Conservation (phyloP, 495 filamentous ascomycete species). For the Talaromyces ruber region DNA sequence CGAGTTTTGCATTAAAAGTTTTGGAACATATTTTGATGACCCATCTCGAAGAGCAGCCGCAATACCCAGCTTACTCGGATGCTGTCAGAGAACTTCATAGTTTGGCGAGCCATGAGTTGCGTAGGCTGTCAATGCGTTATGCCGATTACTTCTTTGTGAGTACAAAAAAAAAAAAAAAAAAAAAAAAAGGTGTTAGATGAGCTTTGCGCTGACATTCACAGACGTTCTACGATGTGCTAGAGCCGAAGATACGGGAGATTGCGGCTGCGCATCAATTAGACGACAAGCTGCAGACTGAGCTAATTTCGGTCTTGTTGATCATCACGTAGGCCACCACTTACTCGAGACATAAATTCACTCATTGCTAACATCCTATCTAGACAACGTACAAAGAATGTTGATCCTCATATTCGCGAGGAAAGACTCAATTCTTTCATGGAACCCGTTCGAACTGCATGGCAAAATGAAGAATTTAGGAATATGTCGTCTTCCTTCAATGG, state of each 20-base stretch:
- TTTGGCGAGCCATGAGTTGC: constrained; percentile 75
- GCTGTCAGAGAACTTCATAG: constrained; percentile 84
- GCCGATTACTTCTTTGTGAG: constrained; percentile 73
- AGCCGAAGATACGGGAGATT: constrained; percentile 75
- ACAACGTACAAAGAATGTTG: constrained; percentile 73
- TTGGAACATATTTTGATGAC: constrained; percentile 85
- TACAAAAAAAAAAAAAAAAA: background rate
- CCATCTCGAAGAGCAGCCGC: constrained; percentile 57
- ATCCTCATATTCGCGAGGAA: constrained; percentile 50
- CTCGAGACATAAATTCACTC: background rate
- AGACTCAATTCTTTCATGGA: constrained; percentile 66
- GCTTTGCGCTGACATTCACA: constrained; percentile 10
- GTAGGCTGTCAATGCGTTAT: constrained; percentile 82
- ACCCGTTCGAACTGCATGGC: constrained; percentile 75
- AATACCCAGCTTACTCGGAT: constrained; percentile 68
- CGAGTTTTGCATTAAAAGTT: constrained; percentile 74
- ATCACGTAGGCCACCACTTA: constrained; percentile 54
- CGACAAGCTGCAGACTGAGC: constrained; percentile 65
- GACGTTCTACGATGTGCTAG: constrained; percentile 80
- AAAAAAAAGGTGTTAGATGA: background rate
- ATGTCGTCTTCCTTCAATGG: constrained; percentile 66
- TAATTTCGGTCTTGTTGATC: constrained; percentile 68
- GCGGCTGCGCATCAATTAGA: constrained; percentile 63
- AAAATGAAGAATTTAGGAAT: constrained; percentile 54
- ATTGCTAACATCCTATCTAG: constrained; percentile 22